phyloP scores from a whole-genome alignment of 805 yeast genomes.

The Cyberlindnera meyerae region DNA sequence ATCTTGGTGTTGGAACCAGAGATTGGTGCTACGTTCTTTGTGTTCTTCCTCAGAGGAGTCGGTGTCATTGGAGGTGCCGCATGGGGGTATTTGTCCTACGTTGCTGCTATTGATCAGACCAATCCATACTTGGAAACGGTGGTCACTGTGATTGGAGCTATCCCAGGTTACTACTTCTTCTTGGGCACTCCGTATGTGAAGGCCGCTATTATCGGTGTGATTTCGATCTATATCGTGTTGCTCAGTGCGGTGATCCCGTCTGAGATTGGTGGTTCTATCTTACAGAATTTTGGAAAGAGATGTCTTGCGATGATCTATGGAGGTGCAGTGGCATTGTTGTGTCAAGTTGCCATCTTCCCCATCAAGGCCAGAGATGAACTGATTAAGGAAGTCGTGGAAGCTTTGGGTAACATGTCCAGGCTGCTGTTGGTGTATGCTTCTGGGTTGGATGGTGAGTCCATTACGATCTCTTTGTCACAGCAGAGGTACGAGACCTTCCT shows the following conservation, averaged over 20 bases:
- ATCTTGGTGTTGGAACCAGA: slow-evolving; percentile 45
- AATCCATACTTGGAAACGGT: slow-evolving; percentile 39
- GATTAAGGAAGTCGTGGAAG: slow-evolving; percentile 36
- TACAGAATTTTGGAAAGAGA: slow-evolving; percentile 43
- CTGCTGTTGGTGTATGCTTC: slow-evolving; percentile 35
- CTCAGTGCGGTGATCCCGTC: slow-evolving; percentile 41
- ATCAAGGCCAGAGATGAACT: slow-evolving; percentile 43
- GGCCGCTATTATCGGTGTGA: slow-evolving; percentile 45
- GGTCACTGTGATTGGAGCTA: slow-evolving; percentile 38
- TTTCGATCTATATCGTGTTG: slow-evolving; percentile 42
- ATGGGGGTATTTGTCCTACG: slow-evolving; percentile 45
- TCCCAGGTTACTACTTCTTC: slow-evolving; percentile 41
- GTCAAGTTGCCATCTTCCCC: slow-evolving; percentile 43
- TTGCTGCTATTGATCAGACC: slow-evolving; percentile 37
- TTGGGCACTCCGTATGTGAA: slow-evolving; percentile 44
- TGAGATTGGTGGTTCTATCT: slow-evolving; percentile 34
- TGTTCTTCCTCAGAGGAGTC: slow-evolving; percentile 41
- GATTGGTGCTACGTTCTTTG: slow-evolving; percentile 46
- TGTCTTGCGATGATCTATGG: slow-evolving; percentile 48
- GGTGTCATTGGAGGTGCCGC: slow-evolving; percentile 45
- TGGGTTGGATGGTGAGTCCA: slow-evolving; percentile 33
- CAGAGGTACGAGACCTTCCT: slow-evolving; percentile 30
- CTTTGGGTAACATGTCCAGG: slow-evolving; percentile 36
- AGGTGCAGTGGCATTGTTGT: slow-evolving; percentile 41
- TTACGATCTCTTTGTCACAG: slow-evolving; percentile 25